phyloP scores from a whole-genome alignment of 2,329 filamentous ascomycete genomes.

The Microdochium paspali region DNA sequence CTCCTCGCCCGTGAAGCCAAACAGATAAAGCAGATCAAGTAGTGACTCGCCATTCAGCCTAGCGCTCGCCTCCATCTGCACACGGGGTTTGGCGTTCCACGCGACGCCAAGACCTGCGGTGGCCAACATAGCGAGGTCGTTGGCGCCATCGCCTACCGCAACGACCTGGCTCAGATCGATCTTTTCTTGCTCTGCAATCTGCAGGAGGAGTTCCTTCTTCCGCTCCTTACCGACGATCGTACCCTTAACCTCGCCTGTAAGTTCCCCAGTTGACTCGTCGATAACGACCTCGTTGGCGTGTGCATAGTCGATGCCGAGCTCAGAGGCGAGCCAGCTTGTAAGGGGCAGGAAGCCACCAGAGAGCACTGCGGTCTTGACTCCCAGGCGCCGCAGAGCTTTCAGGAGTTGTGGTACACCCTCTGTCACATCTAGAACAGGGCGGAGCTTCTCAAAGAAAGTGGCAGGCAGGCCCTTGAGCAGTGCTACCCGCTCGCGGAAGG shows the following conservation, averaged over 20 bases:
- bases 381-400: slow-evolving; percentile 63
- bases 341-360: slow-evolving; percentile 89
- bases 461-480: slow-evolving; percentile 74
- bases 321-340: slow-evolving; percentile 73
- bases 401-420: slow-evolving; percentile 70
- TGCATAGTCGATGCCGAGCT: slow-evolving; percentile 79
- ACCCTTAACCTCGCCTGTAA: slow-evolving; percentile 66
- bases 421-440: slow-evolving; percentile 68
- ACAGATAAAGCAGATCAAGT: slow-evolving; percentile 63
- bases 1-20: slow-evolving; percentile 63
- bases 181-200: slow-evolving; percentile 60
- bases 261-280: slow-evolving; percentile 37
- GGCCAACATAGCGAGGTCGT: slow-evolving; percentile 73
- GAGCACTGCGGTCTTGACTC: slow-evolving; percentile 81
- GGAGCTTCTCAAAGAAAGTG: slow-evolving; percentile 70
- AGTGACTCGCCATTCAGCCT: slow-evolving; percentile 63
- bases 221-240: slow-evolving; percentile 67
- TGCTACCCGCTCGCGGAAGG: slow-evolving; percentile 69
- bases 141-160: slow-evolving; percentile 73
- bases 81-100: slow-evolving; percentile 75
- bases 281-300: slow-evolving; percentile 77
- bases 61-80: slow-evolving; percentile 68
- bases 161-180: slow-evolving; percentile 58
- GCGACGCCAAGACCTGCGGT: slow-evolving; percentile 69
- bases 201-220: slow-evolving; percentile 61